Conservation (phyloP, 169 alveolate species). For the Cryptosporidium andersoni region DNA sequence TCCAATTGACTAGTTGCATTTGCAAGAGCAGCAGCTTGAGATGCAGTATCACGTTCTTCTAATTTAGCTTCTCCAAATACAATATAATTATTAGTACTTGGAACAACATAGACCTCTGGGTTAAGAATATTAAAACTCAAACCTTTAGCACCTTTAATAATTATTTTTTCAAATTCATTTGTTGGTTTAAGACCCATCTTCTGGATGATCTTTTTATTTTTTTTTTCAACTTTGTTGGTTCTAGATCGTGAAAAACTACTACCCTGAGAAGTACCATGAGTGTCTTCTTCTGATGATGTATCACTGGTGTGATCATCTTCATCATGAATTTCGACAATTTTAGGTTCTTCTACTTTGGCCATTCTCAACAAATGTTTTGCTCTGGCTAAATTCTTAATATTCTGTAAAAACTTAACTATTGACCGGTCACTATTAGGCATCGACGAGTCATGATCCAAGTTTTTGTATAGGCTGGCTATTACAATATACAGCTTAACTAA, state of each 20-base stretch:
- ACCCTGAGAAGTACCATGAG: background rate
- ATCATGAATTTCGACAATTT: constrained; percentile 59
- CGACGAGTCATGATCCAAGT: too few species aligned
- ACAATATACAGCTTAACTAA: too few species aligned
- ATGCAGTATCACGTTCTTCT: constrained; percentile 55
- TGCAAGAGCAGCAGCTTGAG: constrained; percentile 71
- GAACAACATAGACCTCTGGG: constrained; percentile 58
- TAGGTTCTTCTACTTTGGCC: constrained; percentile 64
- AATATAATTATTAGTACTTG: constrained; percentile 52
- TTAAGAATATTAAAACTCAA: constrained; percentile 51
- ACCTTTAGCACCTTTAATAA: constrained; percentile 66
- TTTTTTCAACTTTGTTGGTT: constrained; percentile 52
- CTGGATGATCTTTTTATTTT: constrained; percentile 50
- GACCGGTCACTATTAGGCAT: too few species aligned
- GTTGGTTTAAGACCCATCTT: constrained; percentile 63
- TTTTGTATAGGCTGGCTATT: too few species aligned
- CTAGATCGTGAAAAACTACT: constrained; percentile 28
- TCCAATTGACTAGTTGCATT: constrained; percentile 61
- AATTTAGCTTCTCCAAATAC: constrained; percentile 61
- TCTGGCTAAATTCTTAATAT: background rate
- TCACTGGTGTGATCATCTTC: constrained; percentile 52
- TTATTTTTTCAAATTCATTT: constrained; percentile 50
- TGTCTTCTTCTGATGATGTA: constrained; percentile 55
- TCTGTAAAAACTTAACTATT: too few species aligned
- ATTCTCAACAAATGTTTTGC: background rate